These are phyloP conservation scores for Balansia obtecta DNA, from an alignment of 2,329 filamentous ascomycete species.

Conservation along the genomic window DNA sequence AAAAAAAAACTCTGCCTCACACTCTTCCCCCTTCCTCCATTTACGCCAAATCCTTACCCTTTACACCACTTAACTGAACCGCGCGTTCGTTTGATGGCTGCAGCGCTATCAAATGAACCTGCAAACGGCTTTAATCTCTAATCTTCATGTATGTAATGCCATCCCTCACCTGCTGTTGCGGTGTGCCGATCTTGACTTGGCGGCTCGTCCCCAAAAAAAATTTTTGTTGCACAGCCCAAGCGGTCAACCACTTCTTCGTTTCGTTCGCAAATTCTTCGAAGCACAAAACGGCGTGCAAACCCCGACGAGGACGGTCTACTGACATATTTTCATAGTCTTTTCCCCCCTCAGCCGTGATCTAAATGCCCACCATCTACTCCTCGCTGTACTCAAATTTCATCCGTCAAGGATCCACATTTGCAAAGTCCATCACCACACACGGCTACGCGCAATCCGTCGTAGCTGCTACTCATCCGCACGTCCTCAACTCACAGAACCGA, in stretches of 20 bases:
- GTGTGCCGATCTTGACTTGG: not conserved
- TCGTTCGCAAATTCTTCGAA: no score
- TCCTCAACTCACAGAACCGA: constrained; percentile 60
- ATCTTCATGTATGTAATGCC: constrained; percentile 46
- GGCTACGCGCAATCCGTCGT: constrained; percentile 97
- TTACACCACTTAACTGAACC: constrained; percentile 19
- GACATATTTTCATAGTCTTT: constrained; percentile 26
- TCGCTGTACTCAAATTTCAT: constrained; percentile 69
- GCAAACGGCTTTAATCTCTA: constrained; percentile 53
- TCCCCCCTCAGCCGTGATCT: constrained; percentile 55
- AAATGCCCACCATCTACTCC: constrained; percentile 75
- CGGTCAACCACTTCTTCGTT: not conserved
- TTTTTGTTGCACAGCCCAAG: not conserved
- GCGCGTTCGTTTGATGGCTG: constrained; percentile 91
- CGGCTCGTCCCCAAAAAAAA: not conserved
- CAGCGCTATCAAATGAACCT: constrained; percentile 96
- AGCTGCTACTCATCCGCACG: constrained; percentile 75
- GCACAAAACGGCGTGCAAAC: not conserved
- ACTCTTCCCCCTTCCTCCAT: constrained; percentile 2
- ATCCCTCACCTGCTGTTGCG: not conserved
- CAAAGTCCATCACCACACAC: constrained; percentile 92
- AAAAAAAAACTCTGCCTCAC: no score
- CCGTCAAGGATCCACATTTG: constrained; percentile 75
- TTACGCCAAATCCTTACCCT: constrained; percentile 8
- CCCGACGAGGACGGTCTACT: not conserved